Evolutionary conservation across 805 yeast species (phyloP), one percentile per base, ranked within the genome.

Genomic region (Candida adriatica): DNA sequence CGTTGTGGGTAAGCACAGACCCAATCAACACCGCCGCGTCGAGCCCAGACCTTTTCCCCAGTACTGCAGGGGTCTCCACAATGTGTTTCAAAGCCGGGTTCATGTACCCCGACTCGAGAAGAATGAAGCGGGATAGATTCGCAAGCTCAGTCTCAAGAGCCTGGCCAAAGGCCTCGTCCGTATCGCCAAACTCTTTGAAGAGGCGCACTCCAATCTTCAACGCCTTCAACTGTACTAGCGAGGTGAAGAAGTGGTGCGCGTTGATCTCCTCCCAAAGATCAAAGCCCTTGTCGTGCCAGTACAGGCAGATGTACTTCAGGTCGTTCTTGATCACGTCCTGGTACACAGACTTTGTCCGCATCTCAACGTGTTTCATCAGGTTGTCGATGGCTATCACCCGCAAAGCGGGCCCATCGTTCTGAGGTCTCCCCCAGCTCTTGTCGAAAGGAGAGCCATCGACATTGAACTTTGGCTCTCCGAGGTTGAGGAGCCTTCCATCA

Each of bases 251-350:
- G 55, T 88, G 96, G 30, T 62, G 48, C 0, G 88, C 75, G 37
- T 74, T 52, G 30, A 82, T 64, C 56, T 88, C 97, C 59, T 88
- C 97, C 97, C 97, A 88, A 25, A 88, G 62, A 58, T 88, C 96
- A 59, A 83, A 90, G n/a, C 85, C 79, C 5, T 58, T 55, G 8
- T 57, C 51, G 9, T 58, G 47, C 96, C 96, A 90, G 46, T 70
- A 66, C 5, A 56, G 48, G 13, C 68, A 41, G 15, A 82, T 66
- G 45, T 77, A 90, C 30, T 65, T 59, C 46, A 88, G 68, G 58
- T 88, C 96, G 2, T 79, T 77, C 49, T 71, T 72, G 14, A 87
- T 46, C 9, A 83, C 59, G 20, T 70, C 62, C 14, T 58, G 35
- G 48, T 72, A 80, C 17, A 54, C n/a, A 55, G 8, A 28, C 37